These are phyloP conservation scores for Candida germanica DNA, from an alignment of 805 yeast genomes.

Conservation along the genomic window DNA sequence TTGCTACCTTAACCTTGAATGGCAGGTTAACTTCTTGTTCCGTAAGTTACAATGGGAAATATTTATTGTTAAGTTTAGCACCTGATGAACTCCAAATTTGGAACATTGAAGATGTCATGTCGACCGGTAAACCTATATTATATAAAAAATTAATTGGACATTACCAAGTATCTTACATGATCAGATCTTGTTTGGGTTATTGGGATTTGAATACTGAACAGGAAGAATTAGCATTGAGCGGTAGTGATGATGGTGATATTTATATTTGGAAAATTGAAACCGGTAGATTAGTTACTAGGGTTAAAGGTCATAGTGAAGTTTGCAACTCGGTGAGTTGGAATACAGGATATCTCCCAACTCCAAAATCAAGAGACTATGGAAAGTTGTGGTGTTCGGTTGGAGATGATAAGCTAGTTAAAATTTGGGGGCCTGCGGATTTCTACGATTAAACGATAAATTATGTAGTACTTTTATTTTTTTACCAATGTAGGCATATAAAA, in stretches of 20 bases:
- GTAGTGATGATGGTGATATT: conserved; percentile 77
- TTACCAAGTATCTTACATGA: conserved; percentile 63
- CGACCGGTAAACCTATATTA: conserved; percentile 41
- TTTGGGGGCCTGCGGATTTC: conserved; percentile 50
- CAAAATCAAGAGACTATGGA: conserved; percentile 30
- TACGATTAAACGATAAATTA: no score
- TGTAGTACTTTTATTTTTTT: no score
- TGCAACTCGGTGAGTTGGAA: conserved; percentile 84
- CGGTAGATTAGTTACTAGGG: conserved; percentile 60
- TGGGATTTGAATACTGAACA: conserved; percentile 32
- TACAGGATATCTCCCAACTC: conserved; percentile 15
- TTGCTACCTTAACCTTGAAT: conserved; percentile 49
- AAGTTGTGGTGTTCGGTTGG: conserved; percentile 77
- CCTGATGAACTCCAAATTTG: conserved; percentile 80
- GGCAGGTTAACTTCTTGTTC: conserved; percentile 65
- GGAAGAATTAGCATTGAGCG: conserved; percentile 72
- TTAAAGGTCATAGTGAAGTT: conserved; percentile 61
- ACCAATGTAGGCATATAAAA: no score
- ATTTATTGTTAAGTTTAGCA: conserved; percentile 58
- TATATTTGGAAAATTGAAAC: conserved; percentile 76
- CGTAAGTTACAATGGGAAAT: conserved; percentile 51
- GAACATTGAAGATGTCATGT: conserved; percentile 51
- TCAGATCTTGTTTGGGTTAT: conserved; percentile 77
- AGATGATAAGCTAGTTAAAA: conserved; percentile 69
- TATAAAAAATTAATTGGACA: conserved; percentile 70